Conservation (phyloP, 768 basidiomycete genomes). For the Trametes maxima region DNA sequence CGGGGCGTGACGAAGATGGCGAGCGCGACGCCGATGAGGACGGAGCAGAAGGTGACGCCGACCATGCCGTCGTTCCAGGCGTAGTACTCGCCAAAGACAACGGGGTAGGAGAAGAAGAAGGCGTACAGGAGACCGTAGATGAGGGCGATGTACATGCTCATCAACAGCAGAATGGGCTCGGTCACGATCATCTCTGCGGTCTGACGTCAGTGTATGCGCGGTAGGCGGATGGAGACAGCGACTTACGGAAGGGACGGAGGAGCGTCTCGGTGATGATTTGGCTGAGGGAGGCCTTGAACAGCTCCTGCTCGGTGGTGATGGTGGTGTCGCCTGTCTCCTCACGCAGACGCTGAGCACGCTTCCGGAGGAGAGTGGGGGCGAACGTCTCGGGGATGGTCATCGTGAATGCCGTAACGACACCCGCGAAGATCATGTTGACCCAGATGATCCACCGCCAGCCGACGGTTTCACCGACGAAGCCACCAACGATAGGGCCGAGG, state of each 20-base stretch:
- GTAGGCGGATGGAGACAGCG: not conserved
- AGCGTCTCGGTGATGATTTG: constrained; percentile 44
- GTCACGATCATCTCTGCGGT: constrained; percentile 41
- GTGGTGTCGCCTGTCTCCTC: constrained; percentile 38
- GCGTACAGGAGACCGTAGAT: constrained; percentile 45
- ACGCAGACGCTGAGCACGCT: constrained; percentile 42
- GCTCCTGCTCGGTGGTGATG: constrained; percentile 46
- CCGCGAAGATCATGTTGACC: constrained; percentile 47
- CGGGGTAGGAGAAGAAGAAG: constrained; percentile 39
- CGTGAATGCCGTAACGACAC: constrained; percentile 31
- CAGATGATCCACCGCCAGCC: constrained; percentile 44
- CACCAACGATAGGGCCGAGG: constrained; percentile 56
- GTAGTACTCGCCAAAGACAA: constrained; percentile 42
- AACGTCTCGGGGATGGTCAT: constrained; percentile 50
- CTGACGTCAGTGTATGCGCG: not conserved
- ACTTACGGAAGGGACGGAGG: constrained; percentile 42
- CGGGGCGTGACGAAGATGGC: constrained; percentile 39
- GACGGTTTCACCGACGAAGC: constrained; percentile 44
- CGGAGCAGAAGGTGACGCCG: constrained; percentile 44
- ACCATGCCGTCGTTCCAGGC: constrained; percentile 39
- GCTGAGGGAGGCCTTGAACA: constrained; percentile 37
- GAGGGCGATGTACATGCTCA: constrained; percentile 48
- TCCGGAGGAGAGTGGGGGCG: constrained; percentile 44
- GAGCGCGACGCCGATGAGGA: constrained; percentile 40
- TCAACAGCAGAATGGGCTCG: constrained; percentile 48